A percentile compares a stretch with the other conserved stretches of the same genome.
phyloP scores from a whole-genome alignment of 1,139 yeast genomes.

The Pichia norvegensis region DNA sequence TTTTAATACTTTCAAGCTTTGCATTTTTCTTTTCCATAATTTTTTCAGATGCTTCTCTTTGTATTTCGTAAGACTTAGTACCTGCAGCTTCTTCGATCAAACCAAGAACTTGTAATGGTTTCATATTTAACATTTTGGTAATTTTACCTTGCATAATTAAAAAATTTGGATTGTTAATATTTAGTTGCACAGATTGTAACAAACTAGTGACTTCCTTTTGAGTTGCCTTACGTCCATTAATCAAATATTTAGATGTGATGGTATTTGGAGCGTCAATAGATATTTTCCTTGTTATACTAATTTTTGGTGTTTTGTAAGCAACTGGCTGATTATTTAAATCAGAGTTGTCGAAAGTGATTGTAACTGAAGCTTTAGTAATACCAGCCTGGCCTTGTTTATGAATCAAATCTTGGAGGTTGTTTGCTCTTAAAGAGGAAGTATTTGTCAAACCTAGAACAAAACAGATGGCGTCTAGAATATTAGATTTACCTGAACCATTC shows the following conservation, averaged over 20 bases:
- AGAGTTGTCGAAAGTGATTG: slow-evolving; percentile 84
- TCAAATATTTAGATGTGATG: slow-evolving; percentile 52
- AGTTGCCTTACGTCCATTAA: slow-evolving; percentile 95
- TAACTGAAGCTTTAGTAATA: slow-evolving; percentile 92
- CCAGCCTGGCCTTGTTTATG: slow-evolving; percentile 98
- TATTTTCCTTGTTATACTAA: slow-evolving; percentile 88
- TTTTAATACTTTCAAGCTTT: slow-evolving; percentile 46
- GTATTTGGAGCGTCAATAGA: slow-evolving; percentile 64
- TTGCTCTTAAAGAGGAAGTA: slow-evolving; percentile 90
- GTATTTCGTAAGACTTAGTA: slow-evolving; percentile 88
- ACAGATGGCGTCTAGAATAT: slow-evolving; percentile 92
- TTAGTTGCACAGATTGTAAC: slow-evolving; percentile 90
- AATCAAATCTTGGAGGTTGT: slow-evolving; percentile 85
- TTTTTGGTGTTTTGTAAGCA: slow-evolving; percentile 76
- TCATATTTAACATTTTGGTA: slow-evolving; percentile 95
- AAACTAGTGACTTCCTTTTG: slow-evolving; percentile 86
- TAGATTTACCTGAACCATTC: slow-evolving; percentile 96
- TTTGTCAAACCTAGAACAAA: slow-evolving; percentile 96
- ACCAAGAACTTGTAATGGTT: slow-evolving; percentile 80
- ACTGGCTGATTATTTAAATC: slow-evolving; percentile 75
- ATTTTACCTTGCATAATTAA: slow-evolving; percentile 98
- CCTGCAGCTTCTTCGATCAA: slow-evolving; percentile 98
- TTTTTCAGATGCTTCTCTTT: slow-evolving; percentile 85
- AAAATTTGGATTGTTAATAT: slow-evolving; percentile 94
- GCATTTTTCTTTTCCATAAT: slow-evolving; percentile 89